Base-by-base conservation (phyloP, 441 rosid species). In the Gossypium schwendimanii region DNA sequence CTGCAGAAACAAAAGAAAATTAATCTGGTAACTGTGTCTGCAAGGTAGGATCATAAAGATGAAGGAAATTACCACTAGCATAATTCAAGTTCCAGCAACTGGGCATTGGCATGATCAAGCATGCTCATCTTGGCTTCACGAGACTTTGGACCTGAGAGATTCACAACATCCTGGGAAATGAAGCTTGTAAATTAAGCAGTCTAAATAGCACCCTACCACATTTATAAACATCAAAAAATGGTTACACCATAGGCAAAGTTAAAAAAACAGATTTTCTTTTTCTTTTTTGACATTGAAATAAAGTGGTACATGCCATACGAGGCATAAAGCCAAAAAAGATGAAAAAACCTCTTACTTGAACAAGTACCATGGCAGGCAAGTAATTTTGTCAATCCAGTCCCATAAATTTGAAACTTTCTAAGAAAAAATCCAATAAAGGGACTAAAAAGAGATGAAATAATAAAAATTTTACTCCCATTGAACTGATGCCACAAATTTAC, bases 81-180 rank as follows among this genome's bases (percentile, higher is more conserved):
- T 36, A 17, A 17, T 36, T 36, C 21, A 62, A 18, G 28, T 12
- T 11, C 15, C 8, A 39, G 44, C 44, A 39, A 39, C 44, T 39
- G 44, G 44, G 44, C 66, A 36, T 21, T 21, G 18, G 33, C 53
- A 81, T 79, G 84, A 77, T 79, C 81, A n/a, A 87, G 73, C 68
- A 88, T 80, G 72, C 54, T 84, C 59, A 85, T 82, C 78, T 80
- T 81, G 33, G 86, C 80, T 76, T 77, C 83, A 6, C 11, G 79
- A 52, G 75, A 18, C 73, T 70, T 76, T 12, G 73, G 77, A 67
- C 88, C 86, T 17, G 84, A 76, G 70, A 83, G 76, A 76, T 77
- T 80, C 2, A 31, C 53, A 41, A 86, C 44, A 20, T 50, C 76
- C 92, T 86, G 79, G 18, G 69, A 71, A n/a, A 52, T n/a, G 74